These are phyloP conservation scores for Neonothopanus nambi DNA, from an alignment of 1,284 basidiomycete species.

Conservation along the genomic window DNA sequence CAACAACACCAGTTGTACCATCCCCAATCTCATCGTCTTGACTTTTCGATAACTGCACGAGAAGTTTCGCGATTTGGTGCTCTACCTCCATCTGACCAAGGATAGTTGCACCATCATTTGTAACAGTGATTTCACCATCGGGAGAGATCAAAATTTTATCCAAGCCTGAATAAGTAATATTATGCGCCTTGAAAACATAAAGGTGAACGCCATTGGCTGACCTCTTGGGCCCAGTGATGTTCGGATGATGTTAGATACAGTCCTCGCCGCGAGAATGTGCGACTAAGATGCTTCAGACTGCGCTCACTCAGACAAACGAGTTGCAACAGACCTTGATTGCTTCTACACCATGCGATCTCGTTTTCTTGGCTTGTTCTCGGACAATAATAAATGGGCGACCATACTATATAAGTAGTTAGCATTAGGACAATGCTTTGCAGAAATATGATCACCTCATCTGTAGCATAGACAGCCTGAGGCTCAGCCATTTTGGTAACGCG, in stretches of 20 bases:
- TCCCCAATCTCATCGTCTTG: slow-evolving; percentile 99
- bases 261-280: slow-evolving; percentile 92
- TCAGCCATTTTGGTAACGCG: slow-evolving; percentile 46
- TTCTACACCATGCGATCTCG: slow-evolving; percentile 90
- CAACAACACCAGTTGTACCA: slow-evolving; percentile 98
- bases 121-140: slow-evolving; percentile 98
- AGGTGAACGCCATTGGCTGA: slow-evolving; percentile 30
- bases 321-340: slow-evolving; percentile 85
- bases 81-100: slow-evolving; percentile 97
- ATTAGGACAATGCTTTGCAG: slow-evolving; percentile 6
- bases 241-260: slow-evolving; percentile 93
- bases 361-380: slow-evolving; percentile 94
- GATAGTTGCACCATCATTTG: slow-evolving; percentile 98
- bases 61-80: slow-evolving; percentile 96
- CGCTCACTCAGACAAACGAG: slow-evolving; percentile 13
- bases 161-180: slow-evolving; percentile 59
- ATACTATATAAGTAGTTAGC: slow-evolving; percentile 55
- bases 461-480: slow-evolving; percentile 79
- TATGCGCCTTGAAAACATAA: background rate
- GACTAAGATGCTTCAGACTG: slow-evolving; percentile 51
- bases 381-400: slow-evolving; percentile 97
- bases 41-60: slow-evolving; percentile 95
- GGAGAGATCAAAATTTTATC: slow-evolving; percentile 99
- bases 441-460: slow-evolving; percentile 72
- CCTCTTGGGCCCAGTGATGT: slow-evolving; percentile 95